phyloP scores from a whole-genome alignment of 2,329 filamentous ascomycete genomes.

The Claviceps capensis region DNA sequence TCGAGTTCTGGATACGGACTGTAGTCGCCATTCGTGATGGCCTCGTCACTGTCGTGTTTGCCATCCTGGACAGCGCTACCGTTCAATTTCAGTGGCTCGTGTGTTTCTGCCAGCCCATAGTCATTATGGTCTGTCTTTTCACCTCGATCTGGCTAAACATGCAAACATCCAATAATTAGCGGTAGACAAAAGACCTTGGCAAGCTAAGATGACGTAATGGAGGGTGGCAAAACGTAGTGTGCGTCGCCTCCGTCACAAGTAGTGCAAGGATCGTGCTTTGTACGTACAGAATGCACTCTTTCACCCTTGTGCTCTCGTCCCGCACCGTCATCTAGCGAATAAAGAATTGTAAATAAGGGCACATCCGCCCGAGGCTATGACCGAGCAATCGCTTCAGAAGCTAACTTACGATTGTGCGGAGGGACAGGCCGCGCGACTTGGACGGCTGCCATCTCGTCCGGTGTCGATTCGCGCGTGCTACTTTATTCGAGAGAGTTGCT shows the following conservation, averaged over 20 bases:
- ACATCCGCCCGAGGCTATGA: background rate
- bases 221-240: too few species aligned
- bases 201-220: too few species aligned
- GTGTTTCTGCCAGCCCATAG: too few species aligned
- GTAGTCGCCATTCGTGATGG: slow-evolving; percentile 5
- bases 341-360: background rate
- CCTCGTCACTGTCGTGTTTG: background rate
- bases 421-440: background rate
- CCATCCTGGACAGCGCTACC: background rate
- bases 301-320: too few species aligned
- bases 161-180: too few species aligned
- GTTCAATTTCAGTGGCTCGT: background rate
- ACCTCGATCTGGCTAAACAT: too few species aligned
- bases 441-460: background rate
- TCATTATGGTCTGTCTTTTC: too few species aligned
- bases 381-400: background rate
- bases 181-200: too few species aligned
- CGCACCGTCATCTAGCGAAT: too few species aligned
- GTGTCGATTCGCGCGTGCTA: background rate
- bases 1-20: slow-evolving; percentile 16
- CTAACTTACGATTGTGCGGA: background rate
- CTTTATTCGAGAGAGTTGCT: background rate
- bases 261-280: too few species aligned
- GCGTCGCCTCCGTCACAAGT: too few species aligned
- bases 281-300: too few species aligned